phyloP scores from a whole-genome alignment of 495 filamentous ascomycete species.

The Neurospora sublineolata region DNA sequence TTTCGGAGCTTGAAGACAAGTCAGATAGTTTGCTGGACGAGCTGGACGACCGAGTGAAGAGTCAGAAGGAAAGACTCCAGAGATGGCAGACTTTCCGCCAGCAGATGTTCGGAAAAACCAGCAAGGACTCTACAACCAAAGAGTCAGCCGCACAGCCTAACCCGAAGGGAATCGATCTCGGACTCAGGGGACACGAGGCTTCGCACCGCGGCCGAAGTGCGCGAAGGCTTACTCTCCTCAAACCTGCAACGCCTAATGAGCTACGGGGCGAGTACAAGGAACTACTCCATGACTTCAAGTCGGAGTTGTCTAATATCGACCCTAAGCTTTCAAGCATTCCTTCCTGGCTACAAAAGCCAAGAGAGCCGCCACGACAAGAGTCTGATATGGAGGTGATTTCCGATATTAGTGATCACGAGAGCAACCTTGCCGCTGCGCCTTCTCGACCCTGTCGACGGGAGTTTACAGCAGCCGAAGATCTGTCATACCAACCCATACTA shows the following conservation, averaged over 20 bases:
- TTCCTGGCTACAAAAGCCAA: conserved; percentile 17
- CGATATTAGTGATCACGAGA: conserved; percentile 36
- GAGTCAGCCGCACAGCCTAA: conserved; percentile 13
- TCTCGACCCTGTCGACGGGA: background rate
- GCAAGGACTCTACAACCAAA: conserved; percentile 6
- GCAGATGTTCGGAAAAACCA: conserved; percentile 30
- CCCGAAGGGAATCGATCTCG: conserved; percentile 33
- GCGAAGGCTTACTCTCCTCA: conserved; percentile 13
- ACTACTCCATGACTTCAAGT: conserved; percentile 29
- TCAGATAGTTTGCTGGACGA: conserved; percentile 44
- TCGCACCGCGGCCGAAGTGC: conserved; percentile 21
- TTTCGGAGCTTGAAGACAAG: conserved; percentile 37
- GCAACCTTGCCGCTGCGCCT: conserved; percentile 5
- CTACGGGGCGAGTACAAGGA: conserved; percentile 31
- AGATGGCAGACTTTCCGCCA: conserved; percentile 62
- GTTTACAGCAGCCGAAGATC: background rate
- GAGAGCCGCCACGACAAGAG: conserved; percentile 2
- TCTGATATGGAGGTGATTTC: conserved; percentile 26
- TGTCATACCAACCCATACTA: background rate
- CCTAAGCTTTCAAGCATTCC: conserved; percentile 3
- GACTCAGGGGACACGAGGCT: conserved; percentile 37
- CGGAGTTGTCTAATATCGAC: conserved; percentile 25
- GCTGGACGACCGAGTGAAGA: conserved; percentile 46
- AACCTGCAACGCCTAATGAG: background rate
- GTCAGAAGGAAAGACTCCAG: conserved; percentile 52